Evolutionary conservation across 1,284 basidiomycete species (phyloP).

Genomic region (Puccinia triticina): DNA sequence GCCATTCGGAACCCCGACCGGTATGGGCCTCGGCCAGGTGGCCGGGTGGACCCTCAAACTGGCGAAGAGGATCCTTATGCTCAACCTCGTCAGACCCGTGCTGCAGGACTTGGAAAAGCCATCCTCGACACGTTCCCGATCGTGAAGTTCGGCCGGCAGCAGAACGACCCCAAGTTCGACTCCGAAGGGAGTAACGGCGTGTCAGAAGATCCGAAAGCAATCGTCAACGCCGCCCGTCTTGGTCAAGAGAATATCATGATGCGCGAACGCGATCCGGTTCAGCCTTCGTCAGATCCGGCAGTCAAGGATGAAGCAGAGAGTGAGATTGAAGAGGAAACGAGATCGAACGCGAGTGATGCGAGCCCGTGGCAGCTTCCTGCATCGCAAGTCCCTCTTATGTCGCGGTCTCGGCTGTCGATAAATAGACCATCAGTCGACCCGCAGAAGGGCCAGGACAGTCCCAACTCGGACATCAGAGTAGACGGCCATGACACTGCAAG

Average conservation of each 20-base stretch:
- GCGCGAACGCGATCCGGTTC: background rate
- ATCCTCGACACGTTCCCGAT: conserved; percentile 92
- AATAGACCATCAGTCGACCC: background rate
- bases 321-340: background rate
- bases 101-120: conserved; percentile 78
- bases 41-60: conserved; percentile 50
- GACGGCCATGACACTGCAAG: background rate
- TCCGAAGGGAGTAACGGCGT: conserved; percentile 23
- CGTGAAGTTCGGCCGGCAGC: conserved; percentile 73
- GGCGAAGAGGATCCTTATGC: conserved; percentile 60
- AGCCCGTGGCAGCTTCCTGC: background rate
- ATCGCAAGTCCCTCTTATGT: conserved; percentile 13
- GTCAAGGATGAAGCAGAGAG: conserved; percentile 4
- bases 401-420: background rate
- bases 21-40: conserved; percentile 71
- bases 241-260: conserved; percentile 28
- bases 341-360: background rate
- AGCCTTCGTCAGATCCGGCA: background rate
- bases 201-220: conserved; percentile 9
- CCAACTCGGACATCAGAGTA: background rate
- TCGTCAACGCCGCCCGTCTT: background rate
- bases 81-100: conserved; percentile 69
- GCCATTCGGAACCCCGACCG: conserved; percentile 85
- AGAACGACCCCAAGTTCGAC: conserved; percentile 20
- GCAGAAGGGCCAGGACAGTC: background rate